phyloP scores from a whole-genome alignment of 352 stramenopile genomes.

The Pythium diclinum region DNA sequence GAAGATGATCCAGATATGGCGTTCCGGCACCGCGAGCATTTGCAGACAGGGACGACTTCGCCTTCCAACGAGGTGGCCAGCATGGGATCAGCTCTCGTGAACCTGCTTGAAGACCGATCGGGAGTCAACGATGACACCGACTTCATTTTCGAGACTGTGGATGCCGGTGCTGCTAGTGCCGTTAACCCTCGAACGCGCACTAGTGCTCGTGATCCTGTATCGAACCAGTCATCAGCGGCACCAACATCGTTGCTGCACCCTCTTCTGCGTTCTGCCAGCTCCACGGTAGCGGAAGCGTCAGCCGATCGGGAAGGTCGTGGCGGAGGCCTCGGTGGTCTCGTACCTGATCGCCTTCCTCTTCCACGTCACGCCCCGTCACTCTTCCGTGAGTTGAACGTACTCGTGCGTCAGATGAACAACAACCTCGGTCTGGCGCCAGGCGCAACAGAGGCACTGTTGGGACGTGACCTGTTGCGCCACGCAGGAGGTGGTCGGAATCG shows the following conservation, averaged over 20 bases:
- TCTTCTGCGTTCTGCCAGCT: slow-evolving; percentile 15
- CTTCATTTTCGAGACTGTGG: slow-evolving; percentile 33
- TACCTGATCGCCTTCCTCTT: slow-evolving; percentile 44
- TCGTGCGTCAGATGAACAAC: slow-evolving; percentile 75
- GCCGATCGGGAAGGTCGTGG: slow-evolving; percentile 11
- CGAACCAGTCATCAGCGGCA: slow-evolving; percentile 1
- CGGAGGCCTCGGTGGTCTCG: slow-evolving; percentile 10
- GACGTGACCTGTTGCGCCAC: slow-evolving; percentile 46
- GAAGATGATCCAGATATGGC: slow-evolving; percentile 34
- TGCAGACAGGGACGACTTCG: not conserved
- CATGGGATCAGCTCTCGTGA: slow-evolving; percentile 18
- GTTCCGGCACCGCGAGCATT: slow-evolving; percentile 17
- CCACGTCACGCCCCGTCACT: slow-evolving; percentile 64
- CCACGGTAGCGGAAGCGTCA: not conserved
- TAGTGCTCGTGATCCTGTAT: not conserved
- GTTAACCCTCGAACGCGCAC: not conserved
- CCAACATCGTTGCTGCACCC: slow-evolving; percentile 17
- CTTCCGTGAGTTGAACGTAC: slow-evolving; percentile 68
- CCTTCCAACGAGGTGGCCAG: not conserved
- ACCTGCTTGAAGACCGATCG: slow-evolving; percentile 20
- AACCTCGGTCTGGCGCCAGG: slow-evolving; percentile 45
- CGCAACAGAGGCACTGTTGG: slow-evolving; percentile 22
- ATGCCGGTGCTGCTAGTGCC: not conserved
- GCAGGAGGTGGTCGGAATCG: slow-evolving; percentile 40
- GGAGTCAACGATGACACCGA: slow-evolving; percentile 15